Evolutionary conservation across 192 early-diverging fungal species (phyloP), one percentile per base, ranked within the genome.

Genomic region (Gaertneriomyces semiglobifer): DNA sequence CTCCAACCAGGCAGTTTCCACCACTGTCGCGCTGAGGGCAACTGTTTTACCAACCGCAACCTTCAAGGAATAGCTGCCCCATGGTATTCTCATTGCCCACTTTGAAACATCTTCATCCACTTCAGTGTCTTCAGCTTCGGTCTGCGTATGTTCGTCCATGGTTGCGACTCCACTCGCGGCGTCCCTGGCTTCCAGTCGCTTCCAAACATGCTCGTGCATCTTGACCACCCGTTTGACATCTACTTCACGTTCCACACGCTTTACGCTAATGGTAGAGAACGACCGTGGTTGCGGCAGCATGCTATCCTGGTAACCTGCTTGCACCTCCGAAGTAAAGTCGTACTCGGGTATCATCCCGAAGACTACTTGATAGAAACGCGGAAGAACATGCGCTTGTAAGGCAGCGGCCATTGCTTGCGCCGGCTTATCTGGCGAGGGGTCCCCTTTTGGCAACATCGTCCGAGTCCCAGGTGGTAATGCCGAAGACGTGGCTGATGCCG

Each of bases 51-150:
- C 55, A 12, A 57, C 38, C 55, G 39, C 16, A 12, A 38, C 14
- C 38, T 16, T 39, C 33, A 39, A 6, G 12, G 16, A 38, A 8
- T 57, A 38, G 33, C 55, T 39, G 33, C 18, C 16, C 55, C 55
- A 57, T 38, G 55, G 55, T 14, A 57, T 57, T 33, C 55, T 16
- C 38, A 33, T 57, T 12, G 55, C 55, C 14, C 33, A 57, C 18
- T 12, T 12, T 8, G 55, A 14, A 12, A 57, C 55, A 16, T 14
- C 12, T 39, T 57, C 55, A 38, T 57, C 55, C 55, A 14, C 39
- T 18, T 50, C 48, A 4, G n/a, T 52, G 20, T 52, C 50, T n/a
- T 52, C 50, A 33, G 25, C 25, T 33, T 33, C 25, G 25, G 25
- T 33, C 2, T 33, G 25, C 25, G 25, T 33, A 33, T 33, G 25